These are phyloP conservation scores for Monosporascus sp. DNA, from an alignment of 2,329 filamentous ascomycete species.

Conservation along the genomic window DNA sequence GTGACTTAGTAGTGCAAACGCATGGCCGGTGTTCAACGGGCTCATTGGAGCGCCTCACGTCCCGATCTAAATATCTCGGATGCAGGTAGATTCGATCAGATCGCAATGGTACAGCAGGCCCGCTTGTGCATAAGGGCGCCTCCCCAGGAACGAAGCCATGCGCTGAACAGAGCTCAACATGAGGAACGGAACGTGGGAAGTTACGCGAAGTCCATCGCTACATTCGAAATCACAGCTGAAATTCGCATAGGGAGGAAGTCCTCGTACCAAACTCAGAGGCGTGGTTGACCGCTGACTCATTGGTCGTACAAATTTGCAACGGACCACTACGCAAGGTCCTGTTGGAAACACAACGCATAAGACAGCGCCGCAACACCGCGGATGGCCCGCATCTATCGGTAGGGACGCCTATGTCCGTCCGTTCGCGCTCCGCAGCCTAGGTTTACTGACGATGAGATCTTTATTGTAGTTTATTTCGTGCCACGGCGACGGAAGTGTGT, in stretches of 20 bases:
- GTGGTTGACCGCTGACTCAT: conserved; percentile 14
- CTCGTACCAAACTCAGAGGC: conserved; percentile 9
- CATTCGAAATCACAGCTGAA: not conserved
- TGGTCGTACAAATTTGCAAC: conserved; percentile 11
- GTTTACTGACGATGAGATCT: not conserved
- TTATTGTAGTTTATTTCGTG: too few species aligned
- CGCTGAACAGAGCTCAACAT: not conserved
- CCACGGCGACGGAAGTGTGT: too few species aligned
- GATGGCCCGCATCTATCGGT: conserved; percentile 4
- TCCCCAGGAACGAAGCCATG: not conserved
- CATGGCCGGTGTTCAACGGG: conserved; percentile 12
- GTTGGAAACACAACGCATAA: conserved; percentile 18
- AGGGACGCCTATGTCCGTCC: not conserved
- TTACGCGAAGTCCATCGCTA: not conserved
- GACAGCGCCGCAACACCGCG: conserved; percentile 11
- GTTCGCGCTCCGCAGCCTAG: conserved; percentile 1
- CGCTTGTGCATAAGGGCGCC: too few species aligned
- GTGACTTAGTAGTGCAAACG: conserved; percentile 21
- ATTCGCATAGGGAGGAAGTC: conserved; percentile 4
- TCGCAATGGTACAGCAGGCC: too few species aligned
- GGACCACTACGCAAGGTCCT: conserved; percentile 9
- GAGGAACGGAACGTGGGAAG: not conserved
- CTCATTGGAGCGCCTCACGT: not conserved
- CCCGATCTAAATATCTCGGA: not conserved
- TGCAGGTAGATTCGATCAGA: too few species aligned